Evolutionary conservation across 208 protist species (phyloP).

Genomic region (Phytomonas francai): DNA sequence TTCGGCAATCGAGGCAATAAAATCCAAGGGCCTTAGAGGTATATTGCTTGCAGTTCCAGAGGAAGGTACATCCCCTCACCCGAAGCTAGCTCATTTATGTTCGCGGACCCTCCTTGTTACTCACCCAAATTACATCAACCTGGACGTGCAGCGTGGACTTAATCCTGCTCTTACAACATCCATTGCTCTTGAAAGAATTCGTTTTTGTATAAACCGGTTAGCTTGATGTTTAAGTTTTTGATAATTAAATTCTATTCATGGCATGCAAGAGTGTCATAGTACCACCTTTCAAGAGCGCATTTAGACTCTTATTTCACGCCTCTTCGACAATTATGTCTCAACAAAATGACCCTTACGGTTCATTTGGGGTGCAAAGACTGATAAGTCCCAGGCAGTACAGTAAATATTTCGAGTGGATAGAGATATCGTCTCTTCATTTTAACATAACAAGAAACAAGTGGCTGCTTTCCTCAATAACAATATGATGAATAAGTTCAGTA

Average conservation of each 20-base stretch:
- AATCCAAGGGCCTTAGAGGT: constrained; percentile 20
- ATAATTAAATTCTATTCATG: not conserved
- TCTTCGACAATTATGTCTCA: not conserved
- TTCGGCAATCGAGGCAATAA: constrained; percentile 20
- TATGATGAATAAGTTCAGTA: not conserved
- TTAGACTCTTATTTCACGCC: not conserved
- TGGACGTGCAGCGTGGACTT: constrained; percentile 45
- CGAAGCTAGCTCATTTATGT: constrained; percentile 18
- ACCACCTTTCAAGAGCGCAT: not conserved
- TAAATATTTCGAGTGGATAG: not conserved
- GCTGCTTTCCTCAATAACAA: not conserved
- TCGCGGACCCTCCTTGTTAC: constrained; percentile 30
- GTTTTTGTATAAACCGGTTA: not conserved
- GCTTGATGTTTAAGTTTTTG: not conserved
- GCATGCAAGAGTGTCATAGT: not conserved
- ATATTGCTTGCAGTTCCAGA: constrained; percentile 64
- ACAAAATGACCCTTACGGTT: not conserved
- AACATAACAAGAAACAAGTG: not conserved
- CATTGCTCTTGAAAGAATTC: constrained; percentile 36
- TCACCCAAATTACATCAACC: constrained; percentile 27
- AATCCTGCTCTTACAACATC: constrained; percentile 57
- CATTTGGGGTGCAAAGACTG: not conserved
- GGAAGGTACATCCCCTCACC: constrained; percentile 50
- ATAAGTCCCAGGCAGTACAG: not conserved
- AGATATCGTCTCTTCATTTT: not conserved